Conservation (phyloP, 306 rosid species). For the Fagus sylvatica region DNA sequence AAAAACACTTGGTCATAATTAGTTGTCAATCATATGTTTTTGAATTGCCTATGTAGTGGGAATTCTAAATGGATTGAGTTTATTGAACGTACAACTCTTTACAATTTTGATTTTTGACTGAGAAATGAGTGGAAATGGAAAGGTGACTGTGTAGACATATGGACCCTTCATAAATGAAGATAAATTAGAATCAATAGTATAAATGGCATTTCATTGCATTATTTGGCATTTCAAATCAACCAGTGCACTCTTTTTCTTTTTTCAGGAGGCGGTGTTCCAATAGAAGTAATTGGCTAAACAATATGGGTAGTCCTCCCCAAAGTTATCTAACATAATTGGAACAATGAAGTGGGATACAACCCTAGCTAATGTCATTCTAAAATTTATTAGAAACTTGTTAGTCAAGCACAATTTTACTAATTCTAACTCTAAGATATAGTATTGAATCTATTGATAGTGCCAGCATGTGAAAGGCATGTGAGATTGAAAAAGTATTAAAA, state of each 20-base stretch:
- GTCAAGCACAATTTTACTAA: background rate
- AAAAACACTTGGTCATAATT: no score
- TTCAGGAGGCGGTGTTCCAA: background rate
- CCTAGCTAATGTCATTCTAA: background rate
- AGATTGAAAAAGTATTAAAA: background rate
- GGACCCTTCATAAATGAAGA: background rate
- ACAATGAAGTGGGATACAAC: background rate
- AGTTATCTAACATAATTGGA: no score
- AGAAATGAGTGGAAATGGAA: background rate
- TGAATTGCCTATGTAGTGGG: no score
- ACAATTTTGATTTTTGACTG: constrained; percentile 38
- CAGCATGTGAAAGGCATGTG: background rate
- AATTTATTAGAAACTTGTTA: background rate
- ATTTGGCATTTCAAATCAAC: background rate
- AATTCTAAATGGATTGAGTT: no score
- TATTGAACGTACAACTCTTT: constrained; percentile 25
- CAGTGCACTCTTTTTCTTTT: background rate
- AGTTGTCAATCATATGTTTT: no score
- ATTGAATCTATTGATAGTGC: background rate
- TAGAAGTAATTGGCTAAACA: background rate
- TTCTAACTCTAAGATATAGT: background rate
- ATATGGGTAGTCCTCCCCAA: no score
- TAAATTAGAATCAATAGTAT: background rate
- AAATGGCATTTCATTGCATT: background rate
- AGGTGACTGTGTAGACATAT: background rate